Percentiles rank a stretch among this genome's conserved stretches.
phyloP scores from a whole-genome alignment of 2,329 filamentous ascomycete genomes.

The Penicillium hordei region DNA sequence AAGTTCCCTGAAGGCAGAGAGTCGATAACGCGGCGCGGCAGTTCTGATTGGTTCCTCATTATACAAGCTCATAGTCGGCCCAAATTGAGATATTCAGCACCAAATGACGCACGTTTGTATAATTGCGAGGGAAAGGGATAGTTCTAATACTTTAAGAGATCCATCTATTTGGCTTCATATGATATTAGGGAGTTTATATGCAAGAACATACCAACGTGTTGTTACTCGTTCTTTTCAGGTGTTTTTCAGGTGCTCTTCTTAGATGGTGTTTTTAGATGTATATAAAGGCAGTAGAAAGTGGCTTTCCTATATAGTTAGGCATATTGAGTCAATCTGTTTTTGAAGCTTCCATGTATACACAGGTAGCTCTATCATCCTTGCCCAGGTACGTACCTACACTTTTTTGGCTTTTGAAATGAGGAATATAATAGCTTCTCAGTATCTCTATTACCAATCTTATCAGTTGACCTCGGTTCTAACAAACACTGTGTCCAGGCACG shows the following conservation, averaged over 20 bases:
- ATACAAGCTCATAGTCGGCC: not conserved
- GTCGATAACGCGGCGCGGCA: constrained; percentile 25
- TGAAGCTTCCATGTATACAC: not conserved
- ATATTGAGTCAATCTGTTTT: not conserved
- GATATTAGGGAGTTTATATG: too few relatives aligned
- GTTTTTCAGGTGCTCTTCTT: too few relatives aligned
- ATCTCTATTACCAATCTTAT: not conserved
- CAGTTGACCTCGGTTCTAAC: not conserved
- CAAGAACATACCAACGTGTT: too few relatives aligned
- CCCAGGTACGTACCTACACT: too few relatives aligned
- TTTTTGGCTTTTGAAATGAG: not conserved
- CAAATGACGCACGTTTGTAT: not conserved
- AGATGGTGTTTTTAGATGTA: too few relatives aligned
- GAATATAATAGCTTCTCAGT: not conserved
- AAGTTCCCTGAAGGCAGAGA: constrained; percentile 18
- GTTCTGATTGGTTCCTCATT: constrained; percentile 1
- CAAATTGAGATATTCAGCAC: not conserved
- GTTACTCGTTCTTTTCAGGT: too few relatives aligned
- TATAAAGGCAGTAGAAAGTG: too few relatives aligned
- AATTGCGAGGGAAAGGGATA: not conserved
- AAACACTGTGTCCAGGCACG: not conserved
- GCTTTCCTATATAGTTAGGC: too few relatives aligned
- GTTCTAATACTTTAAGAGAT: not conserved
- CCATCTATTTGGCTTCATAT: too few relatives aligned
- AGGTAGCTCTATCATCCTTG: not conserved